Evolutionary conservation across 495 filamentous ascomycete species (phyloP).

Genomic region (Tirmania nivea): DNA sequence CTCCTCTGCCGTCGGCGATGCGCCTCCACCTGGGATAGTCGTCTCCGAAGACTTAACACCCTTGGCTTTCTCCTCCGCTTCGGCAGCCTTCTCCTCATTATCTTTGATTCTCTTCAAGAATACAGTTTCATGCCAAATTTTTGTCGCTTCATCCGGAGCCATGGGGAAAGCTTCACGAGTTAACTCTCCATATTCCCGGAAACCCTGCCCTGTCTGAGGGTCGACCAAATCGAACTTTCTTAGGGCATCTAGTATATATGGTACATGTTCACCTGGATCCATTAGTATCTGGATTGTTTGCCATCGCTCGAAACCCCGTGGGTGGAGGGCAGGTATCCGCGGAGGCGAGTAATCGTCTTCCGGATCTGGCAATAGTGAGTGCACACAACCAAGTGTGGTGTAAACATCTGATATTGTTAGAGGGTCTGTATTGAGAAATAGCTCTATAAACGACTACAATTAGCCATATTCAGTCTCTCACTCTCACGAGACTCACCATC

Average conservation of each 20-base stretch:
- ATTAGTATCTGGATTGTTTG: conserved; percentile 80
- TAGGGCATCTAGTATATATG: conserved; percentile 63
- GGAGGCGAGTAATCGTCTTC: conserved; percentile 51
- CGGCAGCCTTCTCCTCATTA: conserved; percentile 5
- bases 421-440: conserved; percentile 62
- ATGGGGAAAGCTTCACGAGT: conserved; percentile 56
- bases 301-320: conserved; percentile 74
- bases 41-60: no score
- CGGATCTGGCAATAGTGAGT: conserved; percentile 44
- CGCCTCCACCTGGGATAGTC: no score
- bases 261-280: conserved; percentile 68
- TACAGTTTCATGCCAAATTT: conserved; percentile 53
- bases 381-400: conserved; percentile 71
- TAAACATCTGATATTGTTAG: conserved; percentile 74
- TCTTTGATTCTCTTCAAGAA: conserved; percentile 12
- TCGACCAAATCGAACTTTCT: conserved; percentile 50
- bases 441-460: conserved; percentile 15
- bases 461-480: not conserved
- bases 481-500: conserved; percentile 31
- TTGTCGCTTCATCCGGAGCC: conserved; percentile 52
- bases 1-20: no score
- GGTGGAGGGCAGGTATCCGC: conserved; percentile 58
- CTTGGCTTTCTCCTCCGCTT: not conserved
- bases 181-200: conserved; percentile 42
- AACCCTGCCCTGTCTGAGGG: conserved; percentile 44